phyloP scores from a whole-genome alignment of 345 rosid species.

The Turnera subulata region DNA sequence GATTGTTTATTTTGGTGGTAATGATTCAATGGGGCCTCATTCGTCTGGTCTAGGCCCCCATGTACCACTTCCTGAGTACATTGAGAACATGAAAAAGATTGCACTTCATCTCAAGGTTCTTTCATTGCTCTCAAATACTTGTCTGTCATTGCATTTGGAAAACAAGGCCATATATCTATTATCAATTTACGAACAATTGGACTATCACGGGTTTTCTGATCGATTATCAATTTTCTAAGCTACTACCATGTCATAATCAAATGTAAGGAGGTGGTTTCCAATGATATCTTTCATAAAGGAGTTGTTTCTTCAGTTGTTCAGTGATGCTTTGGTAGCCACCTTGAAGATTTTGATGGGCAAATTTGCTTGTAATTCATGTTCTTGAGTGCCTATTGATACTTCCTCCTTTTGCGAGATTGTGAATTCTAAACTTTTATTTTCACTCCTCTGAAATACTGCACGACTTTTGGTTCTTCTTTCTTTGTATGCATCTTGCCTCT shows the following conservation, averaged over 20 bases:
- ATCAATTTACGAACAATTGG: no score
- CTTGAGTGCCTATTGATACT: not conserved
- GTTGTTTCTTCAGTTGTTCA: no score
- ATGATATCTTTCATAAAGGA: no score
- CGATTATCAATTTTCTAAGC: no score
- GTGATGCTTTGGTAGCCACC: not conserved
- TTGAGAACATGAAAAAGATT: conserved; percentile 80
- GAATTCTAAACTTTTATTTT: no score
- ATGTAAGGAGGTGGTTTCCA: no score
- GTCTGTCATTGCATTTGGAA: not conserved
- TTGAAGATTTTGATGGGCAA: not conserved
- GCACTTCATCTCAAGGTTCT: conserved; percentile 73
- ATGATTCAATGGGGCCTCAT: conserved; percentile 96
- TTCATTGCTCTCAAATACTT: conserved; percentile 1
- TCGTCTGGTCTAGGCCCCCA: conserved; percentile 93
- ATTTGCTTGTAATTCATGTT: not conserved
- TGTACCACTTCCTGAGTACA: conserved; percentile 70
- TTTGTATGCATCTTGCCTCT: not conserved
- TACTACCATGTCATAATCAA: no score
- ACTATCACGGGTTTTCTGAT: no score
- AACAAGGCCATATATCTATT: not conserved
- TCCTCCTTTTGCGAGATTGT: no score
- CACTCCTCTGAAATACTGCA: not conserved
- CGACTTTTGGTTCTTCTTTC: not conserved
- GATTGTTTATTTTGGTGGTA: conserved; percentile 94